A percentile compares a stretch with the other conserved stretches of the same genome.
phyloP scores from a whole-genome alignment of 257 asterid species.

The Nicotiana obtusifolia region DNA sequence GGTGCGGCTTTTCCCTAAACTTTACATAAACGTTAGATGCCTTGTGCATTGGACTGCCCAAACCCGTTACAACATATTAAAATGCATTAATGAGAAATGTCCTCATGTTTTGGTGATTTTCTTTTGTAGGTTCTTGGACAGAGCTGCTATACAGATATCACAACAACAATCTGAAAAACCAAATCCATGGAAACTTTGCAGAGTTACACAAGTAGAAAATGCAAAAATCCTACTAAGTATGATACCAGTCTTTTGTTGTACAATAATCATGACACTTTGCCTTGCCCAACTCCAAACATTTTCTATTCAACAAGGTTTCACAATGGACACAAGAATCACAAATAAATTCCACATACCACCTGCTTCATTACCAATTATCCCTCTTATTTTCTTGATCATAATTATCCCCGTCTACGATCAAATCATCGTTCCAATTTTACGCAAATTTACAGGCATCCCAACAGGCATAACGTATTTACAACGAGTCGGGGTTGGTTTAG shows the following conservation, averaged over 20 bases:
- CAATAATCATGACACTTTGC: conserved; percentile 72
- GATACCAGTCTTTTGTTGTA: conserved; percentile 64
- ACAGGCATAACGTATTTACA: conserved; percentile 72
- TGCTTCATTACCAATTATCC: conserved; percentile 65
- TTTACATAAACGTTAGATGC: too few relatives aligned
- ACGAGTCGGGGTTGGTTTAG: conserved; percentile 65
- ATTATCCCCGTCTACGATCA: conserved; percentile 54
- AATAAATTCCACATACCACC: conserved; percentile 52
- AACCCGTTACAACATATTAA: too few relatives aligned
- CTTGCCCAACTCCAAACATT: conserved; percentile 80
- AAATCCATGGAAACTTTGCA: conserved; percentile 60
- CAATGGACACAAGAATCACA: conserved; percentile 58
- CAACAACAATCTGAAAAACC: conserved; percentile 11
- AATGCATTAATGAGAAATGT: neutral
- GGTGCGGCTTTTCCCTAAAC: too few relatives aligned
- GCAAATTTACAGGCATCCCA: conserved; percentile 52
- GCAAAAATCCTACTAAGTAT: conserved; percentile 56
- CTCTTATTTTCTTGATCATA: conserved; percentile 42
- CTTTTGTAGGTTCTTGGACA: conserved; percentile 55
- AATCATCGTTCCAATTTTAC: conserved; percentile 42
- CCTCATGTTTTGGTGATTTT: neutral
- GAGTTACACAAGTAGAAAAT: conserved; percentile 80
- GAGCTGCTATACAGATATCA: conserved; percentile 52
- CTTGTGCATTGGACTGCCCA: too few relatives aligned
- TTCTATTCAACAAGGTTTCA: conserved; percentile 59